These are phyloP conservation scores for Botrytis byssoidea DNA, from an alignment of 2,329 filamentous ascomycete species.

Conservation along the genomic window DNA sequence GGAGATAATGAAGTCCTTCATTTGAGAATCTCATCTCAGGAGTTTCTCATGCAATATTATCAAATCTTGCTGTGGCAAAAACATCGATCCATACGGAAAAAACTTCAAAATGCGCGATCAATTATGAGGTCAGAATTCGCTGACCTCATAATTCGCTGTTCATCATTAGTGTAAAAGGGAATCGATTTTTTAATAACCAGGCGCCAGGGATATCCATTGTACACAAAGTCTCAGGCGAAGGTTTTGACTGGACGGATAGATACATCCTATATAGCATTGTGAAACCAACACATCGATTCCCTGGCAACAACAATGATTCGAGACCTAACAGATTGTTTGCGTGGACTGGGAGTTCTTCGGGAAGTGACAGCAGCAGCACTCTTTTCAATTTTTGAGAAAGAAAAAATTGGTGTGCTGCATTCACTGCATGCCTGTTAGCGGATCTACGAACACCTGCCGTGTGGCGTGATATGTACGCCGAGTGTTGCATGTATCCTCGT, in stretches of 20 bases:
- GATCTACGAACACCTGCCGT: slow-evolving; percentile 13
- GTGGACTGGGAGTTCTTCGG: neutral
- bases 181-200: neutral
- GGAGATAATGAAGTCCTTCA: neutral
- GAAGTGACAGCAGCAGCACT: neutral
- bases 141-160: neutral
- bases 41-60: slow-evolving; percentile 1
- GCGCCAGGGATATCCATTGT: neutral
- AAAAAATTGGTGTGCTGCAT: neutral
- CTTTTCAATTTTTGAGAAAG: neutral
- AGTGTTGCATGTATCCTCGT: slow-evolving; percentile 12
- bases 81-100: neutral
- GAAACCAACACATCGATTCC: slow-evolving; percentile 3
- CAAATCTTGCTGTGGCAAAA: neutral
- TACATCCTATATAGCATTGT: slow-evolving; percentile 1
- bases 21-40: neutral
- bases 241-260: slow-evolving; percentile 9
- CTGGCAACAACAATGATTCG: neutral
- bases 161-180: neutral
- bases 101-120: neutral
- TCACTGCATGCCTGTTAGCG: neutral
- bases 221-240: neutral
- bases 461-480: slow-evolving; percentile 13
- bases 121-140: slow-evolving; percentile 1
- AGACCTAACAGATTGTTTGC: neutral